Conservation (phyloP, 495 filamentous ascomycete genomes). For the Podospora conica region DNA sequence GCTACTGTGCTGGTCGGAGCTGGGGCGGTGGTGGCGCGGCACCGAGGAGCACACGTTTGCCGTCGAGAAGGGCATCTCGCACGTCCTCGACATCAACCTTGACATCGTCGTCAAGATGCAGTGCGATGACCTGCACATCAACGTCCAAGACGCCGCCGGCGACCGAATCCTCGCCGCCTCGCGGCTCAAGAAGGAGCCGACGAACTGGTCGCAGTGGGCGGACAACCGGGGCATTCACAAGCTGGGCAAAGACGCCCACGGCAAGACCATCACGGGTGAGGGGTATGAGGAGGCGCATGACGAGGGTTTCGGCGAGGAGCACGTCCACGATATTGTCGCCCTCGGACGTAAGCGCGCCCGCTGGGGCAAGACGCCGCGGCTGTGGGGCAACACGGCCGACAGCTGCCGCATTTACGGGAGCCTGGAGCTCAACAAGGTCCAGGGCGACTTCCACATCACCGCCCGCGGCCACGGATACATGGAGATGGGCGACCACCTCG, state of each 20-base stretch:
- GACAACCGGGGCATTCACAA: slow-evolving; percentile 62
- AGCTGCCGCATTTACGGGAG: slow-evolving; percentile 87
- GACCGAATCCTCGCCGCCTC: slow-evolving; percentile 83
- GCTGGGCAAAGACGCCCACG: slow-evolving; percentile 48
- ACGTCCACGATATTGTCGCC: slow-evolving; percentile 66
- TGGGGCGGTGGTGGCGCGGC: slow-evolving; percentile 75
- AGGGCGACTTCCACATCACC: slow-evolving; percentile 98
- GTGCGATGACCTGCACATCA: slow-evolving; percentile 83
- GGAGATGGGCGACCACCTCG: slow-evolving; percentile 72
- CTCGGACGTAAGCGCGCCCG: slow-evolving; percentile 50
- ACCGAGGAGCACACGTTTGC: slow-evolving; percentile 80
- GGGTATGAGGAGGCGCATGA: slow-evolving; percentile 52
- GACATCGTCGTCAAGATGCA: slow-evolving; percentile 90
- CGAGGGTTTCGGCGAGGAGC: slow-evolving; percentile 59
- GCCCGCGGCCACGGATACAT: slow-evolving; percentile 90
- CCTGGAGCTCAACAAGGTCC: slow-evolving; percentile 89
- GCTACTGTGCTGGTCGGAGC: slow-evolving; percentile 68
- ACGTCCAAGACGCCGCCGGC: slow-evolving; percentile 93
- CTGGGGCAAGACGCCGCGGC: slow-evolving; percentile 66
- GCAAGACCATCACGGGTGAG: slow-evolving; percentile 43
- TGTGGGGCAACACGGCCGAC: slow-evolving; percentile 49
- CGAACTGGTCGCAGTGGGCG: slow-evolving; percentile 76
- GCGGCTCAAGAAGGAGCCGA: slow-evolving; percentile 66
- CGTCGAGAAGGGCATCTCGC: slow-evolving; percentile 88
- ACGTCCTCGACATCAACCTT: slow-evolving; percentile 86